Evolutionary conservation across 192 early-diverging fungal species (phyloP).

Genomic region (Podila verticillata): DNA sequence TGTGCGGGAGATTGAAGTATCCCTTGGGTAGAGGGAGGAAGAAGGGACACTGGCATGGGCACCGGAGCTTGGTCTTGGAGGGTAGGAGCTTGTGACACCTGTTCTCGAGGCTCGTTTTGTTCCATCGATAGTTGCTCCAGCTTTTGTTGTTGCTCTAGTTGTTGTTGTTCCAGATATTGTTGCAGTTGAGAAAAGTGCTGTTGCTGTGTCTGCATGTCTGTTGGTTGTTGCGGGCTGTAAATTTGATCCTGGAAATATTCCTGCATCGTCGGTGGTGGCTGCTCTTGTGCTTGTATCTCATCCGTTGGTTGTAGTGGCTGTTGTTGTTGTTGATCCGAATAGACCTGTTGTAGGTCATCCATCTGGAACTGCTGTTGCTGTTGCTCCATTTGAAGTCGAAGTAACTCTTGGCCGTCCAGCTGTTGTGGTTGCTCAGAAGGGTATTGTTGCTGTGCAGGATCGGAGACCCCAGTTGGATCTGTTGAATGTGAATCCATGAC

Average conservation of each 20-base stretch:
- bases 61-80: background rate
- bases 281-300: background rate
- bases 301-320: background rate
- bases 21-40: no score
- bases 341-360: background rate
- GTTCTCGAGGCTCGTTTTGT: background rate
- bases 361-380: no score
- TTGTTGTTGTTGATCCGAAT: background rate
- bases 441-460: background rate
- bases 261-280: background rate
- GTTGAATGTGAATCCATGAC: no score
- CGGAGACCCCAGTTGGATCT: no score
- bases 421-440: background rate
- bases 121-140: background rate
- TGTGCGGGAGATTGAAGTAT: no score
- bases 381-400: background rate
- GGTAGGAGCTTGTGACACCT: background rate
- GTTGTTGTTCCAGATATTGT: background rate
- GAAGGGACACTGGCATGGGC: no score
- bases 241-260: background rate
- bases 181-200: background rate
- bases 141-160: constrained; percentile 1
- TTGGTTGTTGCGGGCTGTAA: background rate
- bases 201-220: background rate
- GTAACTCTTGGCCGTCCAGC: background rate